phyloP scores from a whole-genome alignment of 441 rosid species.

The Gossypium davidsonii region DNA sequence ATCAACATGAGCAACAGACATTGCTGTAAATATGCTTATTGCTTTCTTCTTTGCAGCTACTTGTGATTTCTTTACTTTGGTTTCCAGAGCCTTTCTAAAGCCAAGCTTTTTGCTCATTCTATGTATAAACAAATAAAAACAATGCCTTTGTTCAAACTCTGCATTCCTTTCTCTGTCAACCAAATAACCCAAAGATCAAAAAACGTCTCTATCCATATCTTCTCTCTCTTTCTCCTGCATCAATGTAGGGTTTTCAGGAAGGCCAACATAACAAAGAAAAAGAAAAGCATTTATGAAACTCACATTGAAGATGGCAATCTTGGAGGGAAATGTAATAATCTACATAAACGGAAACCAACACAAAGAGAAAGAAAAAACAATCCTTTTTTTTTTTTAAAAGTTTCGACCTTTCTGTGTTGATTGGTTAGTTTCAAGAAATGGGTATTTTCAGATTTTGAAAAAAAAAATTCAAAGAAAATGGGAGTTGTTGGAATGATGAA shows the following conservation, averaged over 20 bases:
- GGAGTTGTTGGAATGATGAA: conserved; percentile 32
- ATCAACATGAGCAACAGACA: conserved; percentile 82
- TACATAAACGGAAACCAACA: conserved; percentile 15
- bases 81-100: conserved; percentile 51
- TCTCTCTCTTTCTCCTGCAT: neutral
- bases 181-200: conserved; percentile 13
- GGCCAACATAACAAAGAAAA: conserved; percentile 4
- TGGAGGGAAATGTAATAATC: conserved; percentile 17
- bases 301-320: conserved; percentile 10
- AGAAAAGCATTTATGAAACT: conserved; percentile 16
- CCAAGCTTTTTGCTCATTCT: conserved; percentile 57
- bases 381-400: neutral
- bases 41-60: conserved; percentile 37
- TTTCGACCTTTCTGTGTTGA: conserved; percentile 1
- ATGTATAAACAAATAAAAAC: conserved; percentile 11
- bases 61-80: conserved; percentile 45
- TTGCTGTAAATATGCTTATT: conserved; percentile 35
- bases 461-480: conserved; percentile 6
- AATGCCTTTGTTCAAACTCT: conserved; percentile 9
- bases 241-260: conserved; percentile 18
- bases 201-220: neutral
- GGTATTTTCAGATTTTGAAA: conserved; percentile 22
- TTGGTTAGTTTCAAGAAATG: conserved; percentile 17
- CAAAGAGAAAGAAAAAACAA: neutral
- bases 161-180: neutral